Evolutionary conservation across 345 rosid genomes (phyloP), one percentile per base, ranked within the genome.

Genomic region (Citropsis articulata): DNA sequence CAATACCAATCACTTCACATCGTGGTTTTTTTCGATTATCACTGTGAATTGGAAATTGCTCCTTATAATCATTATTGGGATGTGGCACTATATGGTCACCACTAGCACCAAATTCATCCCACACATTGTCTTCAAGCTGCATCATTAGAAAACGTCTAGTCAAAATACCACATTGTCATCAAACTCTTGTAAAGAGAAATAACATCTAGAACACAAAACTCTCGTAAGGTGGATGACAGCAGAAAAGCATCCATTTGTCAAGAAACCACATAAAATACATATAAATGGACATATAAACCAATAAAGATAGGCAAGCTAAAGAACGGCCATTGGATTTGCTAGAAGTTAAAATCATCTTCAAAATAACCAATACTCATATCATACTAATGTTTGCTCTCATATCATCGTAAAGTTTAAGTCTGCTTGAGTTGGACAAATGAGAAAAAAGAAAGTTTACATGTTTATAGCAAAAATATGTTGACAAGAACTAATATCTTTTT

Each of bases 71-170:
- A 73, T 73, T 80, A 30, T 42, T 66, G 18, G 90, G 81, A 82
- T 80, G 87, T 67, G 94, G 98, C 73, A 92, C 97, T 85, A 88
- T 85, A 84, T 91, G 93, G 87, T 94, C 96, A 75, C 84, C 96
- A 65, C 80, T 85, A 66, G 70, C 87, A 73, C 84, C 79, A 78
- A 85, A 89, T 66, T 86, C 93, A 76, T 81, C 88, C 82, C 87
- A 89, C 64, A 75, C 82, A 77, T 88, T 86, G 83, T 86, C 86
- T 77, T 86, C 88, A 65, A 86, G 86, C 98, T 94, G 94, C 63
- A 80, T 24, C 36, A 83, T 42, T 19, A 40, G 56, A 42, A 78
- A 53, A 69, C 40, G 70, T 66, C 68, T 48, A 69, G 69, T n/a
- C 57, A 65, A 31, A 30, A 25, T 33, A 33, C 21, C 9, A 33